Conservation (phyloP, 768 basidiomycete species). For the Hebeloma cylindrosporum region DNA sequence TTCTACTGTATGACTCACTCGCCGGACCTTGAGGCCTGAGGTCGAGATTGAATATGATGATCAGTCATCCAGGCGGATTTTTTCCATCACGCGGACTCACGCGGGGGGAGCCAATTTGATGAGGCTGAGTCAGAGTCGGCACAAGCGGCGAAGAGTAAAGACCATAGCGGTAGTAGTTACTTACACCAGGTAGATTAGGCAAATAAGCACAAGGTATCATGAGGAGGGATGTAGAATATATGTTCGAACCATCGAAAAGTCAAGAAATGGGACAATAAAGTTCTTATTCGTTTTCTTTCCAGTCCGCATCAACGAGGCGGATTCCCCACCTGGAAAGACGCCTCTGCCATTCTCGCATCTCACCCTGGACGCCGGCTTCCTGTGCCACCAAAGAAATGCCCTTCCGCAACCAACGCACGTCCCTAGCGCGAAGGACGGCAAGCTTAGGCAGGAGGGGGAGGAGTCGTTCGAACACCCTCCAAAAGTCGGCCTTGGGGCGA, state of each 20-base stretch:
- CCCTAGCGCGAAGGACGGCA: slow-evolving; percentile 56
- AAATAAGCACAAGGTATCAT: too few relatives aligned
- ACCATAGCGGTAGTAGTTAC: too few relatives aligned
- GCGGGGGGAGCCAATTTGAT: too few relatives aligned
- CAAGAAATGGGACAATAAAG: neutral
- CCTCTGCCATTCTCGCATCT: slow-evolving; percentile 73
- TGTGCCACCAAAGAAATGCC: slow-evolving; percentile 67
- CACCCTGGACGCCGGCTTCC: slow-evolving; percentile 77
- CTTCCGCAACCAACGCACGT: slow-evolving; percentile 70
- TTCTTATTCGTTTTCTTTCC: slow-evolving; percentile 49
- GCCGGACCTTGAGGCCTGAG: too few relatives aligned
- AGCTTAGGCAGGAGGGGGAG: slow-evolving; percentile 60
- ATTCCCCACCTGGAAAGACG: slow-evolving; percentile 59
- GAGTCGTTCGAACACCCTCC: slow-evolving; percentile 52
- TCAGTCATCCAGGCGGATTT: too few relatives aligned
- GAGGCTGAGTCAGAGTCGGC: too few relatives aligned
- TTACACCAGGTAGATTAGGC: too few relatives aligned
- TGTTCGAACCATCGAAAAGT: neutral
- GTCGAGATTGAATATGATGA: too few relatives aligned
- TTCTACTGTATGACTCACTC: too few relatives aligned
- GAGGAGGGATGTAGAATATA: neutral
- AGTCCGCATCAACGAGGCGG: slow-evolving; percentile 68
- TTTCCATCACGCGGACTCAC: too few relatives aligned
- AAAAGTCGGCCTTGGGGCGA: slow-evolving; percentile 63
- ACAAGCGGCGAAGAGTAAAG: too few relatives aligned